Conservation (phyloP, 2,329 filamentous ascomycete genomes). For the Ophiosphaerella korrae region DNA sequence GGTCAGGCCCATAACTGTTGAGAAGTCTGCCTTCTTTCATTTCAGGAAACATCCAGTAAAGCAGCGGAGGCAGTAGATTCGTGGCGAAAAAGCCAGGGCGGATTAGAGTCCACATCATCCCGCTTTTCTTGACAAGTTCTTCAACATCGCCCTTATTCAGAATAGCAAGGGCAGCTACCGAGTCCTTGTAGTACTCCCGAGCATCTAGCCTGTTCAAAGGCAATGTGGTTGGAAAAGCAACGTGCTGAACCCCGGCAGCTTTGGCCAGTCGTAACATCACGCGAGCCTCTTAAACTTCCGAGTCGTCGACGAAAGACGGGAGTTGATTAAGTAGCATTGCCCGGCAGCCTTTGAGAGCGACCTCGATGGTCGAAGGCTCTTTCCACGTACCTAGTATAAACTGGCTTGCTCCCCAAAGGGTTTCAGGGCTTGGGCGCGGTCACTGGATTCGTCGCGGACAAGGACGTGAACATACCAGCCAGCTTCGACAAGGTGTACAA, state of each 20-base stretch:
- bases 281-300: slow-evolving; percentile 22
- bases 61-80: slow-evolving; percentile 55
- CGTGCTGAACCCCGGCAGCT: slow-evolving; percentile 36
- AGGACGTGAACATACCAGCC: slow-evolving; percentile 42
- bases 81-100: slow-evolving; percentile 59
- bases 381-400: slow-evolving; percentile 38
- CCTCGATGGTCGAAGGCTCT: slow-evolving; percentile 31
- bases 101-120: slow-evolving; percentile 54
- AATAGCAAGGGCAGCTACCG: slow-evolving; percentile 23
- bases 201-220: slow-evolving; percentile 17
- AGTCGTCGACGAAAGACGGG: slow-evolving; percentile 23
- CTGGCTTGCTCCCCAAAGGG: slow-evolving; percentile 26
- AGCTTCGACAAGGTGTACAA: slow-evolving; percentile 31
- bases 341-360: slow-evolving; percentile 37
- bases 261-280: slow-evolving; percentile 35
- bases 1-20: slow-evolving; percentile 43
- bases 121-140: slow-evolving; percentile 36
- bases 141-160: slow-evolving; percentile 53
- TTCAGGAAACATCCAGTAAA: slow-evolving; percentile 46
- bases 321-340: slow-evolving; percentile 33
- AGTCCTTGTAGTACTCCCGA: slow-evolving; percentile 5
- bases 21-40: slow-evolving; percentile 48
- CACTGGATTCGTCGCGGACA: slow-evolving; percentile 33
- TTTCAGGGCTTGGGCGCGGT: slow-evolving; percentile 32
- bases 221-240: slow-evolving; percentile 34